phyloP scores from a whole-genome alignment of 495 filamentous ascomycete species.

The Tuber calosporum region DNA sequence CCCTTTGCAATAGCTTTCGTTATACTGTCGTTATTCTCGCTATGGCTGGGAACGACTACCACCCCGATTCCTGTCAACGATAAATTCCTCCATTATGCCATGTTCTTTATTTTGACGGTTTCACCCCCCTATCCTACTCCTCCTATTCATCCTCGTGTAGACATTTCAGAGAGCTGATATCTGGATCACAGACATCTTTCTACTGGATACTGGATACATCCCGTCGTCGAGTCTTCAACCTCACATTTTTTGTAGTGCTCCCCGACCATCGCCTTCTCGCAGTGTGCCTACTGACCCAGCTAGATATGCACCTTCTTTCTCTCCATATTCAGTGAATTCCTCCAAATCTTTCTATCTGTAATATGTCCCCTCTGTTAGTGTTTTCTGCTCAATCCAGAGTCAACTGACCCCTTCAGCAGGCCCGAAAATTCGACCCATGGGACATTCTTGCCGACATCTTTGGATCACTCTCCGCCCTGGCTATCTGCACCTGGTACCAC shows the following conservation, averaged over 20 bases:
- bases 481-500: slow-evolving; percentile 81
- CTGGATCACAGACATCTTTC: slow-evolving; percentile 54
- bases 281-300: slow-evolving; percentile 4
- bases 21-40: slow-evolving; percentile 65
- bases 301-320: slow-evolving; percentile 36
- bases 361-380: not conserved
- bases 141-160: not conserved
- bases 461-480: slow-evolving; percentile 64
- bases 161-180: not conserved
- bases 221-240: slow-evolving; percentile 71
- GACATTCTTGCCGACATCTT: slow-evolving; percentile 83
- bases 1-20: slow-evolving; percentile 73
- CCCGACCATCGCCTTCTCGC: slow-evolving; percentile 46
- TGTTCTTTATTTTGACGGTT: slow-evolving; percentile 80
- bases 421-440: slow-evolving; percentile 69
- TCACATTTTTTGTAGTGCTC: slow-evolving; percentile 77
- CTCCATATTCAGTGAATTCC: slow-evolving; percentile 75
- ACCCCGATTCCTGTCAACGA: slow-evolving; percentile 63
- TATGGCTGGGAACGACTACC: slow-evolving; percentile 67
- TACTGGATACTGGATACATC: slow-evolving; percentile 96
- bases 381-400: not conserved
- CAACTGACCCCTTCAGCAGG: slow-evolving; percentile 12
- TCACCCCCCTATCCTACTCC: not conserved
- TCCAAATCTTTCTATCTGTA: slow-evolving; percentile 60
- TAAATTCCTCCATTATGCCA: slow-evolving; percentile 80